A percentile compares a stretch with the other conserved stretches of the same genome.
These are phyloP conservation scores for Eutrema japonicum DNA, from an alignment of 345 rosid genomes.

Conservation along the genomic window DNA sequence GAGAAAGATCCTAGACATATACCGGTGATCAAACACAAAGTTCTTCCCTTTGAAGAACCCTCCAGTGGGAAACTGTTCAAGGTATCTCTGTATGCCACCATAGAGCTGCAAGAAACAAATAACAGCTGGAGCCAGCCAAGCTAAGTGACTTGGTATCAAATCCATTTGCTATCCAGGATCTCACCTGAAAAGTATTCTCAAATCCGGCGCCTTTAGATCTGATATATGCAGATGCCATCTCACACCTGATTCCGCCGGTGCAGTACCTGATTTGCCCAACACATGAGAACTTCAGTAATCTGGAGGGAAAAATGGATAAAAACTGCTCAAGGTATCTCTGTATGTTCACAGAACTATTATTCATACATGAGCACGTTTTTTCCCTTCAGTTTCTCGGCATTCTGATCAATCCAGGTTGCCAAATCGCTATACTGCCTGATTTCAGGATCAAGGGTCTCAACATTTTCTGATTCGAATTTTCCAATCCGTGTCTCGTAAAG, in stretches of 20 bases:
- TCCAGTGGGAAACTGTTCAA: constrained; percentile 90
- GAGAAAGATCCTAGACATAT: constrained; percentile 31
- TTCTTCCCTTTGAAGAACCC: constrained; percentile 94
- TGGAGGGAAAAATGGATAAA: neutral
- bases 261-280: constrained; percentile 69
- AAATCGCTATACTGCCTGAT: constrained; percentile 96
- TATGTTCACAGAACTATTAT: constrained; percentile 27
- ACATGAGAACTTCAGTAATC: constrained; percentile 20
- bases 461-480: constrained; percentile 63
- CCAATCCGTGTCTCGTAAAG: constrained; percentile 92
- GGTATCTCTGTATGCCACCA: constrained; percentile 95
- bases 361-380: constrained; percentile 80
- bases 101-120: constrained; percentile 59
- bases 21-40: constrained; percentile 97
- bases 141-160: constrained; percentile 13
- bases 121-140: constrained; percentile 21
- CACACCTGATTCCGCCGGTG: constrained; percentile 98
- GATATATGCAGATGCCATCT: constrained; percentile 96
- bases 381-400: constrained; percentile 68
- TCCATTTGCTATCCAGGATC: constrained; percentile 32
- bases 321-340: neutral
- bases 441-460: constrained; percentile 81
- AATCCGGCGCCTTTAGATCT: constrained; percentile 86
- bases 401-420: constrained; percentile 81
- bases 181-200: constrained; percentile 89